These are phyloP conservation scores for Russula griseocarnosa DNA, from an alignment of 768 basidiomycete species.

Conservation along the genomic window DNA sequence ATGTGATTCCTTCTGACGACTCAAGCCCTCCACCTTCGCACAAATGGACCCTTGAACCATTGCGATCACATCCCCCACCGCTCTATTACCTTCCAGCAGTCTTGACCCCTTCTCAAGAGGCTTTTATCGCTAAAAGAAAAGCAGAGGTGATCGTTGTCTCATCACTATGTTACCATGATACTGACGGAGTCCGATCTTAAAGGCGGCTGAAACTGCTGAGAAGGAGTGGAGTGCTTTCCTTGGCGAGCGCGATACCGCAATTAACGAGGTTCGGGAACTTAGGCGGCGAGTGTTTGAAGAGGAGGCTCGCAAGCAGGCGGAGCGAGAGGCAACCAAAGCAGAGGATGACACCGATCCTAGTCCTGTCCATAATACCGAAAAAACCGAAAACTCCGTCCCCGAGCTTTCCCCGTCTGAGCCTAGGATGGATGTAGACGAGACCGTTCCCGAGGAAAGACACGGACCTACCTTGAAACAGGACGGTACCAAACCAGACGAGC, in stretches of 20 bases:
- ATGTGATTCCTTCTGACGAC: slow-evolving; percentile 48
- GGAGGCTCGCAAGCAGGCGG: slow-evolving; percentile 46
- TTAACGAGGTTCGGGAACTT: slow-evolving; percentile 59
- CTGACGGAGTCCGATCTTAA: slow-evolving; percentile 13
- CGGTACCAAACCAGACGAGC: slow-evolving; percentile 20
- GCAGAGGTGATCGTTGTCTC: slow-evolving; percentile 46
- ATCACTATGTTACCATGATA: background rate
- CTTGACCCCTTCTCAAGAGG: slow-evolving; percentile 64
- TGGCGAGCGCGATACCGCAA: slow-evolving; percentile 53
- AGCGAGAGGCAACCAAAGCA: slow-evolving; percentile 39
- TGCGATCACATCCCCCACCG: slow-evolving; percentile 69
- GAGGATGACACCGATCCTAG: slow-evolving; percentile 32
- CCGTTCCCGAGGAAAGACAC: slow-evolving; percentile 13
- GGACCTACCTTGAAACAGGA: slow-evolving; percentile 19
- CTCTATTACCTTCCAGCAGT: slow-evolving; percentile 72
- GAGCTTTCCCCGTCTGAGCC: slow-evolving; percentile 23
- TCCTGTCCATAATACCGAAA: slow-evolving; percentile 7
- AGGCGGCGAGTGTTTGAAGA: slow-evolving; percentile 65
- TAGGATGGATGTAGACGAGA: slow-evolving; percentile 28
- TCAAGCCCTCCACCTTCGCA: slow-evolving; percentile 32
- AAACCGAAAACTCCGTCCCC: slow-evolving; percentile 2
- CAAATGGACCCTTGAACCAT: slow-evolving; percentile 45
- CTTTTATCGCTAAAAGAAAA: slow-evolving; percentile 59
- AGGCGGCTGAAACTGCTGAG: slow-evolving; percentile 62
- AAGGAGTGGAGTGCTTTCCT: slow-evolving; percentile 66